Evolutionary conservation across 805 yeast species (phyloP).

Genomic region (Naumovozyma dairenensis): DNA sequence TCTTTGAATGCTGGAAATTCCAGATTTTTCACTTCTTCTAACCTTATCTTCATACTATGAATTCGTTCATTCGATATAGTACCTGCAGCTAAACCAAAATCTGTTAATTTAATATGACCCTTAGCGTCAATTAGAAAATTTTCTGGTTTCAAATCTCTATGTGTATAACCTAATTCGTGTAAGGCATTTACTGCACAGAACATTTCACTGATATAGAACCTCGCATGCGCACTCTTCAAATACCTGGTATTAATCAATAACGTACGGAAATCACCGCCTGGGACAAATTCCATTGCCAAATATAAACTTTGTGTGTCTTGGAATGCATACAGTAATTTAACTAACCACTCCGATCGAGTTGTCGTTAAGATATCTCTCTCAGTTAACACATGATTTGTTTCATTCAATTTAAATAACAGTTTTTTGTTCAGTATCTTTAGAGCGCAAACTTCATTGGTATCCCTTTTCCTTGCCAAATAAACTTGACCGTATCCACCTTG

Average conservation of each 20-base stretch:
- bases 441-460: constrained; percentile 92
- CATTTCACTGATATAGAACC: constrained; percentile 94
- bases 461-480: constrained; percentile 88
- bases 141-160: constrained; percentile 93
- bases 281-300: constrained; percentile 98
- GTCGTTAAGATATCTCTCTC: constrained; percentile 97
- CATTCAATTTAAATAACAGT: constrained; percentile 78
- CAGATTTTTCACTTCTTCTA: constrained; percentile 65
- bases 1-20: constrained; percentile 55
- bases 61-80: constrained; percentile 86
- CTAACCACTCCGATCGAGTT: constrained; percentile 92
- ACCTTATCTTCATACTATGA: constrained; percentile 74
- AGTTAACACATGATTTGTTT: constrained; percentile 88
- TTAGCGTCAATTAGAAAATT: constrained; percentile 65
- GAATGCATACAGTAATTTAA: constrained; percentile 85
- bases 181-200: constrained; percentile 87
- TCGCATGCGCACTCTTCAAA: constrained; percentile 86
- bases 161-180: constrained; percentile 92
- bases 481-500: constrained; percentile 99
- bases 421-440: constrained; percentile 84
- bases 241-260: constrained; percentile 87
- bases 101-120: constrained; percentile 77
- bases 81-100: constrained; percentile 96
- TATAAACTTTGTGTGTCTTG: constrained; percentile 86
- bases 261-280: constrained; percentile 98